A percentile compares a stretch with the other conserved stretches of the same genome.
These are phyloP conservation scores for Chimonanthus salicifolius DNA, from an alignment of 164 flowering plant genomes.

Conservation along the genomic window DNA sequence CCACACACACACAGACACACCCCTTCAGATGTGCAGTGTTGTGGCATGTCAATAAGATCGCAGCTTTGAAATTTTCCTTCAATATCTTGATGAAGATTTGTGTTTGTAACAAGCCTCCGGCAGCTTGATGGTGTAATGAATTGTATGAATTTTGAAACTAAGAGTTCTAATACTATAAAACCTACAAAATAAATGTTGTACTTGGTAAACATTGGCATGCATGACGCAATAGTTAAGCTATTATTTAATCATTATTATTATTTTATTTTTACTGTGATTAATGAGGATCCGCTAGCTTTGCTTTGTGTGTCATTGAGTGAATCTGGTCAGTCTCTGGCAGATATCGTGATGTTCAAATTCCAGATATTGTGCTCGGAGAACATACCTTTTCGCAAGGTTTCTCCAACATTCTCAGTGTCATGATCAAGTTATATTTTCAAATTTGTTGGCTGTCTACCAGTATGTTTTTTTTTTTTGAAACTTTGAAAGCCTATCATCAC, in stretches of 20 bases:
- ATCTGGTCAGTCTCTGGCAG: conserved; percentile 9
- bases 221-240: no score
- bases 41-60: no score
- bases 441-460: conserved; percentile 1
- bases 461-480: no score
- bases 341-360: conserved; percentile 8
- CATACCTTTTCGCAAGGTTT: conserved; percentile 13
- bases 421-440: background rate
- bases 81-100: no score
- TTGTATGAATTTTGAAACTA: background rate
- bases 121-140: background rate
- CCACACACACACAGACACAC: no score
- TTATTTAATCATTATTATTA: no score
- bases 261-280: background rate
- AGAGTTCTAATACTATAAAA: background rate
- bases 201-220: background rate
- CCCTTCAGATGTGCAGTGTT: no score
- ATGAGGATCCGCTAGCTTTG: conserved; percentile 1
- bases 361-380: conserved; percentile 7
- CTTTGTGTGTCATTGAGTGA: conserved; percentile 6
- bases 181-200: background rate
- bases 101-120: no score
- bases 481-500: background rate
- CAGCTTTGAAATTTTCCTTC: no score
- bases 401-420: conserved; percentile 4